These are phyloP conservation scores for Scheffersomyces quercinus DNA, from an alignment of 1,139 yeast genomes.

Conservation along the genomic window DNA sequence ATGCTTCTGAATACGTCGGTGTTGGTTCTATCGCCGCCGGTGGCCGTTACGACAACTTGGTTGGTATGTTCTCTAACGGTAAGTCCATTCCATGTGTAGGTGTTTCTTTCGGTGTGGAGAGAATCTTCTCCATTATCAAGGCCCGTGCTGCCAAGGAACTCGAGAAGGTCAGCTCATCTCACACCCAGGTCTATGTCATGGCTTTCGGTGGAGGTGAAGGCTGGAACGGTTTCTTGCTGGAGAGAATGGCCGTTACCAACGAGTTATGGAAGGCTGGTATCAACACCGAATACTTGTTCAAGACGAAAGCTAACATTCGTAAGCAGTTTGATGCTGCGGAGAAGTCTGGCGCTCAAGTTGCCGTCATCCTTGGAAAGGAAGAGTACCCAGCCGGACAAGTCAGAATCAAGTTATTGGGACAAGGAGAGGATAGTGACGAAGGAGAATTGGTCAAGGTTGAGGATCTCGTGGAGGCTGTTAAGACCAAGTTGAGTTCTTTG, in stretches of 20 bases:
- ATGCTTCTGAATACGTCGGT: slow-evolving; percentile 95
- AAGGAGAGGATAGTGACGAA: slow-evolving; percentile 83
- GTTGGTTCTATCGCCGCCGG: slow-evolving; percentile 99
- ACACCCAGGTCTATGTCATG: slow-evolving; percentile 93
- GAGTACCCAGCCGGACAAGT: slow-evolving; percentile 80
- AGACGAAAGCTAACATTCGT: slow-evolving; percentile 88
- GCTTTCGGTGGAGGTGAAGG: slow-evolving; percentile 98
- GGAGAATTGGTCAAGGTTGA: slow-evolving; percentile 75
- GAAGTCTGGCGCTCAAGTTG: slow-evolving; percentile 85
- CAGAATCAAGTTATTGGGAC: slow-evolving; percentile 84
- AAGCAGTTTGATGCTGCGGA: slow-evolving; percentile 98
- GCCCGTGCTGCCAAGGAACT: slow-evolving; percentile 63
- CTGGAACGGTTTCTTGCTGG: slow-evolving; percentile 89
- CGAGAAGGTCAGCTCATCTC: slow-evolving; percentile 67
- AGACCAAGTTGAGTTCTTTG: slow-evolving; percentile 48
- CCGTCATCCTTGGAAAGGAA: slow-evolving; percentile 93
- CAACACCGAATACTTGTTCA: slow-evolving; percentile 87
- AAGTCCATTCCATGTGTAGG: slow-evolving; percentile 98
- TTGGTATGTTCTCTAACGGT: slow-evolving; percentile 94
- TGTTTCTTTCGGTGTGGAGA: slow-evolving; percentile 93
- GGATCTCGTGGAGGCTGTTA: slow-evolving; percentile 57
- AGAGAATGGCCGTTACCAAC: slow-evolving; percentile 85
- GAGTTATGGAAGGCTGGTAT: slow-evolving; percentile 85
- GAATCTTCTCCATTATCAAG: slow-evolving; percentile 86
- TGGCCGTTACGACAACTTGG: slow-evolving; percentile 94